phyloP scores from a whole-genome alignment of 305 asterid genomes.

The Ilex paraguariensis region DNA sequence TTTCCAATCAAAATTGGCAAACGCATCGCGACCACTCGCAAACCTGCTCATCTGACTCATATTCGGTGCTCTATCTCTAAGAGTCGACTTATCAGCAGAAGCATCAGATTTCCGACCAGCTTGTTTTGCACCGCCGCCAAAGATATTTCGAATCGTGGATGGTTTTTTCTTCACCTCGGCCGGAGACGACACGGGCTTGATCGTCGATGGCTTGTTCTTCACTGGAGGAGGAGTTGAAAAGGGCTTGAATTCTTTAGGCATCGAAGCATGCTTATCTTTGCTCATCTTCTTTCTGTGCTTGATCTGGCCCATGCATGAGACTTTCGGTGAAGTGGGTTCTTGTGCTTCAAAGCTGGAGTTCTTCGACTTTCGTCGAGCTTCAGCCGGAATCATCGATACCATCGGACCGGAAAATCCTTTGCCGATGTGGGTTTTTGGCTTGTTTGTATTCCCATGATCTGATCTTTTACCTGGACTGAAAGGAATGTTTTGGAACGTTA shows the following conservation, averaged over 20 bases:
- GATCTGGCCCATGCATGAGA: slow-evolving; percentile 74
- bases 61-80: slow-evolving; percentile 36
- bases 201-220: not conserved
- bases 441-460: not conserved
- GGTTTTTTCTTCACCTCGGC: slow-evolving; percentile 30
- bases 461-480: slow-evolving; percentile 29
- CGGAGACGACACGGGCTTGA: not conserved
- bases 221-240: not conserved
- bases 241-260: slow-evolving; percentile 14
- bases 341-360: slow-evolving; percentile 31
- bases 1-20: slow-evolving; percentile 52
- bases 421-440: slow-evolving; percentile 20
- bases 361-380: slow-evolving; percentile 44
- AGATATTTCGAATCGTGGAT: slow-evolving; percentile 20
- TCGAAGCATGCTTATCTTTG: not conserved
- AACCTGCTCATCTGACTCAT: slow-evolving; percentile 61
- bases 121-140: slow-evolving; percentile 3
- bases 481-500: slow-evolving; percentile 46
- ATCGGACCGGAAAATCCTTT: slow-evolving; percentile 48
- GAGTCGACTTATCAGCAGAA: not conserved
- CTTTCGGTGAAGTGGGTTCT: slow-evolving; percentile 85
- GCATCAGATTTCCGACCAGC: slow-evolving; percentile 27
- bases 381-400: slow-evolving; percentile 33
- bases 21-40: slow-evolving; percentile 61
- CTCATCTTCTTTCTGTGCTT: slow-evolving; percentile 25